Base-by-base conservation (phyloP, 257 asterid species). In the Capsicum baccatum region DNA sequence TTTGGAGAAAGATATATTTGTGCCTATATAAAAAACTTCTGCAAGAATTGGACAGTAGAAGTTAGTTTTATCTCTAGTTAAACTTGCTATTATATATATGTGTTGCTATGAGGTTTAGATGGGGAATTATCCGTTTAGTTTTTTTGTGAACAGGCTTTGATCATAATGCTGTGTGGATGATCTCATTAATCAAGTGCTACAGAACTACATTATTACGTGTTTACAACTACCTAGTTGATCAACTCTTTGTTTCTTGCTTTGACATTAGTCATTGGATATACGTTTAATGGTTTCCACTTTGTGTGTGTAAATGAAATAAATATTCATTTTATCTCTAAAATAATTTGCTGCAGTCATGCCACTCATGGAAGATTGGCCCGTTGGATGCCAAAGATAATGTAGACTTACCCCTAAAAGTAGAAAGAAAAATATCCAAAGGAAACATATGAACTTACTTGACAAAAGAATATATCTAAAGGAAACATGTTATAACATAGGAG, bases 221-320 rank as follows among this genome's bases (percentile, higher is more conserved):
- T 44, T 56, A 44, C n/a, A 48, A 16, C 56, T n/a, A 19, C 79
- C 57, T n/a, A 44, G 55, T 70, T 17, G 79, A 70, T 70, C 55
- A 11, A 71, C 33, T 44, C 57, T 71, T 71, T 44, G 37, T 71
- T 71, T 71, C 79, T 71, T 71, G 57, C 79, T 71, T 71, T 71
- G 79, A 44, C 8, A 44, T 44, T 71, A 71, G 44, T 71, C 57
- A 44, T 71, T 71, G 37, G 79, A 71, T 44, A 44, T 70, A 70
- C 10, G 17, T 44, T 19, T 71, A 50, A 71, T 71, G 37, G 47
- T 73, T 48, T 73, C 42, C 12, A 10, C 59, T 73, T 73, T 8
- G 12, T 12, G 2, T 48, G 42, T 19, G 15, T 71, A 47, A 73
- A 48, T 11, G 80, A 73, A 10, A 50, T 52, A 48, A 73, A 47